Evolutionary conservation across 1,139 yeast genomes (phyloP), one percentile per base, ranked within the genome.

Genomic region (Arxiozyma slooffiae): DNA sequence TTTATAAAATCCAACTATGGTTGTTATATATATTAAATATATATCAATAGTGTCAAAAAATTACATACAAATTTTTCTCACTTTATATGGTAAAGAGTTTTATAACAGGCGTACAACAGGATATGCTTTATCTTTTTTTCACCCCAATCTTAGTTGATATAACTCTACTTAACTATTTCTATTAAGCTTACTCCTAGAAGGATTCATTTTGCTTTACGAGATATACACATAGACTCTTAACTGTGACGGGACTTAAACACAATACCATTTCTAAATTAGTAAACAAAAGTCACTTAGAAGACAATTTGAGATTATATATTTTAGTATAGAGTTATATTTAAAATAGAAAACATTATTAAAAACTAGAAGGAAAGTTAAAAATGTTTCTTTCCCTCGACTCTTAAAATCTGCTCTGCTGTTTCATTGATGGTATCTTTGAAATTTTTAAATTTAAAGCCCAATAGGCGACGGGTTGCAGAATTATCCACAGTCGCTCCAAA

Each of bases 351-450:
- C 17, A 38, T 18, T 17, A 22, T 9, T 4, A 11, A 40, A 40
- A 40, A 21, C 6, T 40, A 22, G 9, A 8, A 20, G 39, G 7
- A 2, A 8, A 42, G 9, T 38, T 6, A 5, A 17, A 17, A 17
- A 11, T 38, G 8, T 7, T 38, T 17, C 8, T 38, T 38, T 5
- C 38, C 38, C 16, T 42, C 38, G 47, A 54, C 26, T 26, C 52
- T 53, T 39, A 68, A 55, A 20, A 73, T 64, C 60, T 77, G 81
- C 7, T 59, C 53, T 17, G 71, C 72, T 6, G 75, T 62, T 51
- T 76, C 81, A 42, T 59, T 55, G 39, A 77, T 67, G 18, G 72
- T 60, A 49, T 67, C 55, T 47, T 71, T 69, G 43, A 75, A 62
- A 11, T 44, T 20, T 30, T 42, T 67, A 49, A 70, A 72, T 18